These are phyloP conservation scores for Neurospora sp. DNA, from an alignment of 2,329 filamentous ascomycete species.

Conservation along the genomic window DNA sequence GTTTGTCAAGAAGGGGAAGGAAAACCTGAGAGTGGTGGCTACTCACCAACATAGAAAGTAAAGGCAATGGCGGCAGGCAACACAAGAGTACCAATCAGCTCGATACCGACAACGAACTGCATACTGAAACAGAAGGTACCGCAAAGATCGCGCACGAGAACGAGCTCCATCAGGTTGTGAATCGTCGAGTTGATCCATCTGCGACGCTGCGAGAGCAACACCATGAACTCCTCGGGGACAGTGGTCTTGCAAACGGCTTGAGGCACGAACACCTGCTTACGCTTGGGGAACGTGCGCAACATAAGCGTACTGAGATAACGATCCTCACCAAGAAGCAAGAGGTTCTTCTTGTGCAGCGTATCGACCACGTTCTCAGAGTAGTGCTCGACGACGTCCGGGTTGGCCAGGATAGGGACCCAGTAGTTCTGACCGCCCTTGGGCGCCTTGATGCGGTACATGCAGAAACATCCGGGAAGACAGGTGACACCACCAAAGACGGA, in stretches of 20 bases:
- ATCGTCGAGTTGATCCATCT: slow-evolving; percentile 99
- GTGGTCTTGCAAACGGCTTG: slow-evolving; percentile 99
- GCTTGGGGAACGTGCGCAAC: slow-evolving; percentile 97
- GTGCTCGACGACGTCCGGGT: slow-evolving; percentile 96
- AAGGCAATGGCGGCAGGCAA: slow-evolving; percentile 94
- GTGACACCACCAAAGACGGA: slow-evolving; percentile 98
- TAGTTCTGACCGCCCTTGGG: slow-evolving; percentile 98
- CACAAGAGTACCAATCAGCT: slow-evolving; percentile 88
- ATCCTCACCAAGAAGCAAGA: slow-evolving; percentile 86
- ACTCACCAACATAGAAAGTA: slow-evolving; percentile 88
- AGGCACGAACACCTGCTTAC: slow-evolving; percentile 96
- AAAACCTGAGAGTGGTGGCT: not conserved
- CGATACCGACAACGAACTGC: slow-evolving; percentile 97
- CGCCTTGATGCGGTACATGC: slow-evolving; percentile 99
- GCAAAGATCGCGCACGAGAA: slow-evolving; percentile 89
- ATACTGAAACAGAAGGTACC: slow-evolving; percentile 99
- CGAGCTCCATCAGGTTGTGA: slow-evolving; percentile 95
- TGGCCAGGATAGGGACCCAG: slow-evolving; percentile 97
- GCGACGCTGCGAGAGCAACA: slow-evolving; percentile 86
- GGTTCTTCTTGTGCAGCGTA: slow-evolving; percentile 94
- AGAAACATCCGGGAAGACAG: slow-evolving; percentile 96
- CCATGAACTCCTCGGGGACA: slow-evolving; percentile 84
- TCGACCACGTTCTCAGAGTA: slow-evolving; percentile 99
- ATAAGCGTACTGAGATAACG: slow-evolving; percentile 93
- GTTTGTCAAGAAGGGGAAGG: not conserved